phyloP scores from a whole-genome alignment of 306 rosid genomes.

The Cicer cuneatum region DNA sequence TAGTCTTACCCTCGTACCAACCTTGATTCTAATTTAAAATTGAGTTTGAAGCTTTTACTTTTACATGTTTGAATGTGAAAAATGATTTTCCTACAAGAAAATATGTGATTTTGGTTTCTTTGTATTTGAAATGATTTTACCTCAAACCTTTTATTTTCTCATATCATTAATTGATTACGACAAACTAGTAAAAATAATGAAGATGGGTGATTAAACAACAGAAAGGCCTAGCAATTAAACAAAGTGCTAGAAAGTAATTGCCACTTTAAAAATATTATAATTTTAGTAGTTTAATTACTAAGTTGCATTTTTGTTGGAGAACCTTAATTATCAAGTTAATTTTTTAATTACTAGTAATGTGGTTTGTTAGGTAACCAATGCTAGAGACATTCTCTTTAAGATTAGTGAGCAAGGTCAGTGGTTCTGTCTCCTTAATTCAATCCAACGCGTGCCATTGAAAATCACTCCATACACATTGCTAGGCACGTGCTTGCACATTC shows the following conservation, averaged over 20 bases:
- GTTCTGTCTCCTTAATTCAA: conserved; percentile 92
- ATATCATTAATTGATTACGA: conserved; percentile 17
- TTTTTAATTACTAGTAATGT: conserved; percentile 21
- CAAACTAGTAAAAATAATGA: conserved; percentile 38
- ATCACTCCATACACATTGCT: conserved; percentile 71
- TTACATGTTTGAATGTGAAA: too few relatives aligned
- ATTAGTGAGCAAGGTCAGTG: conserved; percentile 69
- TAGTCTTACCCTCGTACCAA: too few relatives aligned
- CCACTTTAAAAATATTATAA: conserved; percentile 18
- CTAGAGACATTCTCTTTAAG: conserved; percentile 77
- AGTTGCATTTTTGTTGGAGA: conserved; percentile 57
- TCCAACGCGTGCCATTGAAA: conserved; percentile 94
- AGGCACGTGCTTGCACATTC: conserved; percentile 67
- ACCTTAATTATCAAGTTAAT: conserved; percentile 18
- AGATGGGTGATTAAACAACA: conserved; percentile 42
- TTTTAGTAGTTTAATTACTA: neutral
- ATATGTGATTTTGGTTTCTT: too few relatives aligned
- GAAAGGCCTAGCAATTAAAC: conserved; percentile 62
- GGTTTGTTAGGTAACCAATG: conserved; percentile 58
- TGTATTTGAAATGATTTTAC: too few relatives aligned
- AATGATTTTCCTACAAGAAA: too few relatives aligned
- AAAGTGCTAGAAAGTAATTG: conserved; percentile 58
- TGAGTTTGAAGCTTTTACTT: too few relatives aligned
- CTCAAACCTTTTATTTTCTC: too few relatives aligned
- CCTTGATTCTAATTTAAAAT: too few relatives aligned